Evolutionary conservation across 2,329 filamentous ascomycete species (phyloP), one percentile per base, ranked within the genome.

Genomic region (Mariannaea elegans): DNA sequence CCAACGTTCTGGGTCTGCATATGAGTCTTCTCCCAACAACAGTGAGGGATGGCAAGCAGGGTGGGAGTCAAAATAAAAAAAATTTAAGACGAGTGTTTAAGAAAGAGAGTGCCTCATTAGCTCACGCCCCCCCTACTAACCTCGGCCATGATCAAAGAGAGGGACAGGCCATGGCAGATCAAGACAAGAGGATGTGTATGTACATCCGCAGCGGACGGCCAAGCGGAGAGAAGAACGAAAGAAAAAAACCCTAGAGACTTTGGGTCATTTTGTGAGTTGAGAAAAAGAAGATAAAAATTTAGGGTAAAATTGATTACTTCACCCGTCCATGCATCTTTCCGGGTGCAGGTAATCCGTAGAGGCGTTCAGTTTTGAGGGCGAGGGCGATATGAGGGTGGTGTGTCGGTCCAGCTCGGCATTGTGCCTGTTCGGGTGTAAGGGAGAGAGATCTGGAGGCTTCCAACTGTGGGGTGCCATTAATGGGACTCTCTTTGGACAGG

Each of bases 381-480:
- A 19, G 46, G 45, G 16, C 19, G 62, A 61, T 60, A 57, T 67
- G 45, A 65, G 41, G 42, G 59, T 57, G 51, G 50, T 44, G 42
- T 41, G 61, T 70, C 67, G 67, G 67, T 60, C 61, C 59, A 67
- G 61, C 48, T 70, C 67, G 67, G 67, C 67, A 70, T 62, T 63
- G 56, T 50, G 34, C 24, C 18, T 34, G 60, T 44, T 69, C 65
- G 65, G 65, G 44, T 67, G 55, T 52, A 70, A 68, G 67, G 67
- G 64, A 54, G 42, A 29, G 7, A n/a, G n/a, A n/a, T n/a, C 19
- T 38, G 31, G 16, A 38, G 18, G 18, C 38, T 21, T 23, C 10
- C 18, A 5, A 34, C 32, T 34, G 19, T 10, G 38, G 38, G 18
- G 19, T 41, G 16, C 38, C 16, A 19, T 19, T 16, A 23, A 27